These are phyloP conservation scores for Cladorrhinum sp. DNA, from an alignment of 2,329 filamentous ascomycete genomes.

Conservation along the genomic window DNA sequence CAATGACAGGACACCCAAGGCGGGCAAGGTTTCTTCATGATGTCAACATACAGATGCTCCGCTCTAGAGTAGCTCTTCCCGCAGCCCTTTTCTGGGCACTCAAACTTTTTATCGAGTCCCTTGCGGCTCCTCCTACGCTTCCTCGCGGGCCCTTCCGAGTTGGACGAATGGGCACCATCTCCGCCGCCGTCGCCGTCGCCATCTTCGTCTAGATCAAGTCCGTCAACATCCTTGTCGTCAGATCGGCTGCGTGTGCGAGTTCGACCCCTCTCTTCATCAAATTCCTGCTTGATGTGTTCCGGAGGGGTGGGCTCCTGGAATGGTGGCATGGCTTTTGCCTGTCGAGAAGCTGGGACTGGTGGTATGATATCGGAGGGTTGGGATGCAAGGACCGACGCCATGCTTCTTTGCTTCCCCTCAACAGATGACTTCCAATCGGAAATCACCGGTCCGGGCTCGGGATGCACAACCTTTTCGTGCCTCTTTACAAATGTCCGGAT, in stretches of 20 bases:
- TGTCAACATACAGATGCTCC: conserved; percentile 74
- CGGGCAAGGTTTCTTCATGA: background rate
- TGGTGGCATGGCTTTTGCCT: conserved; percentile 42
- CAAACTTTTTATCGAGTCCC: conserved; percentile 75
- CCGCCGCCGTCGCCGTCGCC: conserved; percentile 38
- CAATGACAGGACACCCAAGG: background rate
- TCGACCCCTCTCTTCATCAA: conserved; percentile 39
- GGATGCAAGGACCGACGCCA: conserved; percentile 43
- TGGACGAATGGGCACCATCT: conserved; percentile 48
- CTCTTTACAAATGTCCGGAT: conserved; percentile 16
- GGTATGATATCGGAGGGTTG: conserved; percentile 39
- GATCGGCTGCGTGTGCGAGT: conserved; percentile 43
- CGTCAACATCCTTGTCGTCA: conserved; percentile 39
- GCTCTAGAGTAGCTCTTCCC: conserved; percentile 96
- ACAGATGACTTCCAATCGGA: conserved; percentile 17
- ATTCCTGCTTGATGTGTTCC: conserved; percentile 40
- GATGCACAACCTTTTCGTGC: conserved; percentile 17
- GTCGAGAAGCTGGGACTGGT: conserved; percentile 38
- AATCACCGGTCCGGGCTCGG: conserved; percentile 13
- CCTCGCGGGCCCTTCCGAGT: conserved; percentile 51
- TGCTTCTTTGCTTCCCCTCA: conserved; percentile 31
- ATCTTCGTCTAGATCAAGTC: conserved; percentile 40
- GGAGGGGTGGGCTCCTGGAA: conserved; percentile 42
- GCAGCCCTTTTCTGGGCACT: conserved; percentile 81
- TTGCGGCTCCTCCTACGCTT: conserved; percentile 72